These are phyloP conservation scores for Saturnispora dispora DNA, from an alignment of 805 yeast species.

Conservation along the genomic window DNA sequence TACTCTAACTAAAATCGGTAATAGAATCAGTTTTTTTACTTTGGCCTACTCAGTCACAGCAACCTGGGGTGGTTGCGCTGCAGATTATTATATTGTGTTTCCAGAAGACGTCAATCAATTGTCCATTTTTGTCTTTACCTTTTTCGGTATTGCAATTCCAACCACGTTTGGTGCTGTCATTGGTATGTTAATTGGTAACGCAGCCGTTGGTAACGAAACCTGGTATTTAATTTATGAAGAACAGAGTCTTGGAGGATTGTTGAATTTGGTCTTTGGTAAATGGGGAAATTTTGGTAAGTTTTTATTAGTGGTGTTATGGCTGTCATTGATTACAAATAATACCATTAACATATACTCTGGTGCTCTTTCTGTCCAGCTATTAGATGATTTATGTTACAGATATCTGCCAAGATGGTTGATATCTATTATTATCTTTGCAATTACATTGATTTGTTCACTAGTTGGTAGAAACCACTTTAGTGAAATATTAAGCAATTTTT, in stretches of 20 bases:
- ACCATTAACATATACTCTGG: constrained; percentile 75
- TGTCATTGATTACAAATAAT: constrained; percentile 75
- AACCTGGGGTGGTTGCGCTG: constrained; percentile 83
- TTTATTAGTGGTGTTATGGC: constrained; percentile 55
- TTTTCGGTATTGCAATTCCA: constrained; percentile 58
- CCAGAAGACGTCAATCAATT: constrained; percentile 59
- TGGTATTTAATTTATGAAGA: constrained; percentile 50
- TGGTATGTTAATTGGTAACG: constrained; percentile 63
- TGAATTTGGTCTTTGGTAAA: constrained; percentile 51
- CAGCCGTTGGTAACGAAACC: constrained; percentile 46
- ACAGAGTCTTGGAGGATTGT: constrained; percentile 69
- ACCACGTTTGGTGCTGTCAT: constrained; percentile 66
- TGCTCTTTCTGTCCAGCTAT: constrained; percentile 67
- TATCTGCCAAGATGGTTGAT: constrained; percentile 72
- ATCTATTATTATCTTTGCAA: constrained; percentile 51
- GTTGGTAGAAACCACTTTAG: constrained; percentile 70
- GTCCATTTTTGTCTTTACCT: constrained; percentile 51
- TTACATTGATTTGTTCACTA: constrained; percentile 61
- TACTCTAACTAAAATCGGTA: constrained; percentile 45
- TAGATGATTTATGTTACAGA: constrained; percentile 41
- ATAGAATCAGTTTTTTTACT: constrained; percentile 63
- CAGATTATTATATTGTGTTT: constrained; percentile 75
- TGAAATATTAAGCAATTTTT: constrained; percentile 64
- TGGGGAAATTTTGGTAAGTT: constrained; percentile 80
- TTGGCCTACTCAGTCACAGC: constrained; percentile 70